Evolutionary conservation across 768 basidiomycete species (phyloP), one percentile per base, ranked within the genome.

Genomic region (Rhodotorula sphaerocarpa): DNA sequence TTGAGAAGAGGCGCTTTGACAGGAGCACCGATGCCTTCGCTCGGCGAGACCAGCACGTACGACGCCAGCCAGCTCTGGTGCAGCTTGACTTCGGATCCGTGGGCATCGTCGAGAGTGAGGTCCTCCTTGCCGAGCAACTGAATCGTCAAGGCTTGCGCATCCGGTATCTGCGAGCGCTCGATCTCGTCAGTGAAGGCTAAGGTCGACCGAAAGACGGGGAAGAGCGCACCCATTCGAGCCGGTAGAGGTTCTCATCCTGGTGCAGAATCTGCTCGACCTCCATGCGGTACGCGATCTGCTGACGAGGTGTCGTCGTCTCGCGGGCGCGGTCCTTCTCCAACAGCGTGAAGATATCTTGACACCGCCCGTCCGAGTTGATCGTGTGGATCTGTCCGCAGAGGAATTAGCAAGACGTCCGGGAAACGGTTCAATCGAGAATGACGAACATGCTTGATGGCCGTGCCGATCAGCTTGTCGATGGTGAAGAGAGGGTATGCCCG

Each of bases 401-500:
- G 25, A 23, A 25, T 31, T 5, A 11, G 55, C 20, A 27, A n/a
- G n/a, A n/a, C n/a, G n/a, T n/a, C n/a, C n/a, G n/a, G n/a, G n/a
- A n/a, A n/a, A 21, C 3, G 45, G 43, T n/a, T 6, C 15, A 27
- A 16, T 3, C 30, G 33, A 28, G 31, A 5, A 31, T 10, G 28
- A 70, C 81, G 73, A 63, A 90, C 91, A 81, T 96, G 91, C 78
- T 97, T 97, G 75, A 96, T 83, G 55, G 95, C 81, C 25, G 86
- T 85, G n/a, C 83, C 85, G 61, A 95, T 84, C 48, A 96, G 77
- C 76, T 92, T 91, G 79, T 97, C 95, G 72, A 99, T 74, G 3
- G 93, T 96, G 76, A 93, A 97, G 66, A 93, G 76, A 57, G 86
- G 82, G 77, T 90, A 96, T 11, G 91, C 90, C 84, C 91, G 78